Percentiles rank a stretch among this genome's conserved stretches.
These are phyloP conservation scores for Babesia sp. DNA, from an alignment of 169 alveolate species.

Conservation along the genomic window DNA sequence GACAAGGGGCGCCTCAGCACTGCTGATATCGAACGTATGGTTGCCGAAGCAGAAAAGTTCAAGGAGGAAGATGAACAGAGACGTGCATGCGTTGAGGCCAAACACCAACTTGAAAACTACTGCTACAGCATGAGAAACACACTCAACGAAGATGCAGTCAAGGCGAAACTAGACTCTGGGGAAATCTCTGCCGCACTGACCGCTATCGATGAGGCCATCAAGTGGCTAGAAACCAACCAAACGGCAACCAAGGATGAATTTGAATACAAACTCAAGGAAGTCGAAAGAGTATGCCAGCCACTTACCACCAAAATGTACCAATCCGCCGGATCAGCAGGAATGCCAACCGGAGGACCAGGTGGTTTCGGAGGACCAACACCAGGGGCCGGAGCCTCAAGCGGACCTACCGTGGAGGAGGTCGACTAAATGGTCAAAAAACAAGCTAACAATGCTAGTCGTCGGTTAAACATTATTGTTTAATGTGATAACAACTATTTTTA, in stretches of 20 bases:
- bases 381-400: slow-evolving; percentile 78
- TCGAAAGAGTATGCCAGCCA: slow-evolving; percentile 93
- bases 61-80: slow-evolving; percentile 92
- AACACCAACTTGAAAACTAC: slow-evolving; percentile 91
- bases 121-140: slow-evolving; percentile 91
- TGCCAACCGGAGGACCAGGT: slow-evolving; percentile 88
- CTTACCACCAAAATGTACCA: slow-evolving; percentile 91
- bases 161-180: slow-evolving; percentile 88
- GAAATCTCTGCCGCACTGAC: slow-evolving; percentile 87
- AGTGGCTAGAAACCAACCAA: slow-evolving; percentile 94
- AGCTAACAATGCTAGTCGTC: slow-evolving; percentile 6
- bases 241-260: slow-evolving; percentile 92
- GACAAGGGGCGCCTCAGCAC: slow-evolving; percentile 94
- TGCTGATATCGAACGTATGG: slow-evolving; percentile 94
- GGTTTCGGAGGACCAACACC: slow-evolving; percentile 86
- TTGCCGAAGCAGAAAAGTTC: slow-evolving; percentile 95
- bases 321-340: slow-evolving; percentile 92
- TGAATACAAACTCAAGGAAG: slow-evolving; percentile 93
- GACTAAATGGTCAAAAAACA: slow-evolving; percentile 67
- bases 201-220: slow-evolving; percentile 87
- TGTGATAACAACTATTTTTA: background rate
- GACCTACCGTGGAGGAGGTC: slow-evolving; percentile 93
- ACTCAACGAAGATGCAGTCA: slow-evolving; percentile 88
- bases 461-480: background rate
- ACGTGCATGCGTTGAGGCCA: slow-evolving; percentile 89